These are phyloP conservation scores for Cubamyces lactineus DNA, from an alignment of 768 basidiomycete genomes.

Conservation along the genomic window DNA sequence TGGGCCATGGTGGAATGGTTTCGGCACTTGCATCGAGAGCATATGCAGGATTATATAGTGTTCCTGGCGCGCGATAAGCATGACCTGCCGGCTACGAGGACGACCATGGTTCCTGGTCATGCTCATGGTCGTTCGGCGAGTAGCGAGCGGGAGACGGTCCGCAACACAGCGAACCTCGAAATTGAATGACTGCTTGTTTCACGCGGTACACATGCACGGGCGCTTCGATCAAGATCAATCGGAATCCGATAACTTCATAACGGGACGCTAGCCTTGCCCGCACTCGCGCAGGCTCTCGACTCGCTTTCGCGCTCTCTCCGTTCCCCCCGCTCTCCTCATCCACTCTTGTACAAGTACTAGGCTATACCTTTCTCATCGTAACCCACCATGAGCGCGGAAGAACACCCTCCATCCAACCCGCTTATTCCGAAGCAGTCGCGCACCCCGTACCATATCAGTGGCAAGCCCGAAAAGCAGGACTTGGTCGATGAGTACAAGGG, in stretches of 20 bases:
- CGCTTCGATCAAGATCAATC: constrained; percentile 23
- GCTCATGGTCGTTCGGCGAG: not conserved
- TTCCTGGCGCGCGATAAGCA: constrained; percentile 13
- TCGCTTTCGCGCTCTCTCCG: not conserved
- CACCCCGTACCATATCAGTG: constrained; percentile 47
- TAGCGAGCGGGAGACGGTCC: not conserved
- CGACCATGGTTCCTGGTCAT: not conserved
- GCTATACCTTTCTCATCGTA: not conserved
- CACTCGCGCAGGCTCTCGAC: not conserved
- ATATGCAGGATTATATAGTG: constrained; percentile 4
- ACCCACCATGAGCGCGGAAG: constrained; percentile 22
- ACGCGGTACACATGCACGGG: constrained; percentile 1
- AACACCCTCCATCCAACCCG: constrained; percentile 25
- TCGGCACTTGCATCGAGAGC: not conserved
- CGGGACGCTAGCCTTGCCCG: not conserved
- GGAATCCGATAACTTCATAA: constrained; percentile 21
- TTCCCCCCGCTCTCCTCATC: not conserved
- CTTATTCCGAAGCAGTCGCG: constrained; percentile 45
- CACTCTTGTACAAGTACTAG: not conserved
- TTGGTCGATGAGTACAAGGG: constrained; percentile 61
- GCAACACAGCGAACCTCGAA: not conserved
- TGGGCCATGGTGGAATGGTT: constrained; percentile 15
- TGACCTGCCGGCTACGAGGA: not conserved
- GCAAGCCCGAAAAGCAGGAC: constrained; percentile 49
- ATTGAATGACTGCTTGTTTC: not conserved